Evolutionary conservation across 2,329 filamentous ascomycete genomes (phyloP), one percentile per base, ranked within the genome.

Genomic region (Fusarium proliferatum): DNA sequence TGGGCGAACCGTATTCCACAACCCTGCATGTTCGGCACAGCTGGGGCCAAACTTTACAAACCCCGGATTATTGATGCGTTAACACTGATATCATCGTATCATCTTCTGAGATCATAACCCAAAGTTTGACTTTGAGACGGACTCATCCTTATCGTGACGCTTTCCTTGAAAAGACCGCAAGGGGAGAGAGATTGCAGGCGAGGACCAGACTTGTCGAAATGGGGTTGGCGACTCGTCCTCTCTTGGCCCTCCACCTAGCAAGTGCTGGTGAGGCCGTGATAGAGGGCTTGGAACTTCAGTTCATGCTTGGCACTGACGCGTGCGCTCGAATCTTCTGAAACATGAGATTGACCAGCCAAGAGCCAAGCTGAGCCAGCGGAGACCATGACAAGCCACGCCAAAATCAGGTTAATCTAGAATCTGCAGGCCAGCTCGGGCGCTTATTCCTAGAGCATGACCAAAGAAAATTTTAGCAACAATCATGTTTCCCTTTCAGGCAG

Each of bases 271-370:
- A 57, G 60, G 64, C 69, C 71, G 71, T 68, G 53, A 38, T 45
- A 64, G 53, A 61, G 43, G 61, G 43, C 53, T 61, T 61, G 43
- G 58, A 41, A 67, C 45, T 57, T 65, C 64, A 48, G 55, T 60
- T 41, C 41, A 52, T 64, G 65, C 76, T 78, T 78, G 76, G 76
- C 76, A 77, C 66, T 77, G 72, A 77, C 76, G 76, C 71, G 71
- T 71, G 61, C 56, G 34, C 42, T 56, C 26, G 39, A 57, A 42
- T 34, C 34, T 64, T 64, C 43, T 62, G 68, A 73, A 68, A 67
- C 69, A 60, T 61, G 62, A 68, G 61, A 49, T 59, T 69, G 30
- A 66, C 33, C 38, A 58, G 67, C 56, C 61, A 55, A 67, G 61
- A 48, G 61, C 66, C 53, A 67, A 67, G 64, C 34, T 68, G 51